A percentile compares a stretch with the other conserved stretches of the same genome.
These are phyloP conservation scores for Oryza glumipatula DNA, from an alignment of 176 grass and related monocot genomes.

Conservation along the genomic window DNA sequence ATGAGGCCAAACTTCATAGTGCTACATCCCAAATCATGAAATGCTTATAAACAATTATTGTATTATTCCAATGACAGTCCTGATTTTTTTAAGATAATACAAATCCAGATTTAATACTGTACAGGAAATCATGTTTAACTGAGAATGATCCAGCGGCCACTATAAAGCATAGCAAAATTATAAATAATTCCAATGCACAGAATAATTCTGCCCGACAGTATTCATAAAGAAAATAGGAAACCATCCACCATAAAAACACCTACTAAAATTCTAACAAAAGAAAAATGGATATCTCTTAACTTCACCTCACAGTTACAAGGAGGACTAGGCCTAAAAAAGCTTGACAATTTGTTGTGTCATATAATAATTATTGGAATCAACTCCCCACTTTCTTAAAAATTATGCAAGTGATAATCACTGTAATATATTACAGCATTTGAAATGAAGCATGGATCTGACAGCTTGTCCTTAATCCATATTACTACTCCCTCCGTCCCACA, in stretches of 20 bases:
- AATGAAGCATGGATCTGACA: conserved; percentile 6
- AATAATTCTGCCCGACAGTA: not conserved
- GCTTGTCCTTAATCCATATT: not conserved
- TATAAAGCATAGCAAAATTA: conserved; percentile 16
- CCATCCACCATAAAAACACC: not conserved
- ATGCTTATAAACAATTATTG: not conserved
- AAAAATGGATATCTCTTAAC: not conserved
- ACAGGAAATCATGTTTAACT: not conserved
- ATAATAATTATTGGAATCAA: no score
- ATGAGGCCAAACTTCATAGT: not conserved
- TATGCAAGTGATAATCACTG: not conserved
- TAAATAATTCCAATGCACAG: not conserved
- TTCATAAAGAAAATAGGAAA: conserved; percentile 4
- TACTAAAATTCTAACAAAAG: conserved; percentile 19
- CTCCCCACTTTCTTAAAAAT: no score
- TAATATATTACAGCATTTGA: not conserved
- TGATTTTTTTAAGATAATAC: not conserved
- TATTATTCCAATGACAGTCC: conserved; percentile 7
- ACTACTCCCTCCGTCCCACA: not conserved
- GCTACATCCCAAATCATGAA: not conserved
- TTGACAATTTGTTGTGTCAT: not conserved
- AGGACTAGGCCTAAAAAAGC: not conserved
- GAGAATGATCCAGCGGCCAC: conserved; percentile 1
- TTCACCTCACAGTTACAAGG: conserved; percentile 8
- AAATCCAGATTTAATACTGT: no score